Conservation (phyloP, 75 land plant genomes). For the Cupressus sempervirens region DNA sequence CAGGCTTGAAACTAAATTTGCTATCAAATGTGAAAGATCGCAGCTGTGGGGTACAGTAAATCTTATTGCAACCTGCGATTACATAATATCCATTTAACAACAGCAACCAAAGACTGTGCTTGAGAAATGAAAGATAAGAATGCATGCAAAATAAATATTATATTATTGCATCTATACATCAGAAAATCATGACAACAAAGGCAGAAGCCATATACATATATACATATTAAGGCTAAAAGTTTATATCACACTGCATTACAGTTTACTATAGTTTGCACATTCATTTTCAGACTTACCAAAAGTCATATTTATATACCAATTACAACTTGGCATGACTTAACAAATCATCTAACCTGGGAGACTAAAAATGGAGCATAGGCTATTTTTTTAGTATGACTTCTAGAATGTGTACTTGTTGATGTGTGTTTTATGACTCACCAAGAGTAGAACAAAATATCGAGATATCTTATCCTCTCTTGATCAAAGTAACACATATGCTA, state of each 20-base stretch:
- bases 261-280: background rate
- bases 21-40: slow-evolving; percentile 57
- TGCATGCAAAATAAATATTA: background rate
- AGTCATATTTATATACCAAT: background rate
- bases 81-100: background rate
- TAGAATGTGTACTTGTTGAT: too few relatives aligned
- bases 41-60: slow-evolving; percentile 60
- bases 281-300: background rate
- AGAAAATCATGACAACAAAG: background rate
- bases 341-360: too few relatives aligned
- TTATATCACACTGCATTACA: background rate
- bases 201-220: too few relatives aligned
- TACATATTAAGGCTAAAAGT: background rate
- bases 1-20: slow-evolving; percentile 66
- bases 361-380: too few relatives aligned
- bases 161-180: background rate
- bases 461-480: too few relatives aligned
- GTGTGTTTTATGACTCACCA: too few relatives aligned
- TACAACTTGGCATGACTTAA: background rate
- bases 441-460: too few relatives aligned
- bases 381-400: too few relatives aligned
- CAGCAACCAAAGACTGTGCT: background rate
- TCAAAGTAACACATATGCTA: too few relatives aligned
- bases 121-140: background rate
- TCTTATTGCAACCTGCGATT: slow-evolving; percentile 45